A percentile compares a stretch with the other conserved stretches of the same genome.
Conservation (phyloP, 2,329 filamentous ascomycete species). For the Xylariaceae sp. region DNA sequence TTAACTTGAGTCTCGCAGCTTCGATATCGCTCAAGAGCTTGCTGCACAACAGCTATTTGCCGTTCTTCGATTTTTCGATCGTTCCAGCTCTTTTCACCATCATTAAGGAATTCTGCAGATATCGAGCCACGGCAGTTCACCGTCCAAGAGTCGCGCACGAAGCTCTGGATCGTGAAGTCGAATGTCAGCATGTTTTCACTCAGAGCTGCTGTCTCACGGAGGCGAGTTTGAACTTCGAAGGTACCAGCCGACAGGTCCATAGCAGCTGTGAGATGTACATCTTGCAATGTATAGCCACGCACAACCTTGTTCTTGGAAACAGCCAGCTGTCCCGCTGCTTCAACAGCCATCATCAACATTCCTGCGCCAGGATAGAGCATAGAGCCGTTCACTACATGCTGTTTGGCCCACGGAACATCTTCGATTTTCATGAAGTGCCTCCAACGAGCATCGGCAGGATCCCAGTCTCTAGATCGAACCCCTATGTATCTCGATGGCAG, state of each 20-base stretch:
- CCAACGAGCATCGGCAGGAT: constrained; percentile 33
- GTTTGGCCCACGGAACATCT: constrained; percentile 40
- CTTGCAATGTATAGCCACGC: constrained; percentile 5
- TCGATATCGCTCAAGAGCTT: background rate
- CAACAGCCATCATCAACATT: constrained; percentile 31
- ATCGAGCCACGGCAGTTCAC: constrained; percentile 14
- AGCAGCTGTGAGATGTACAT: constrained; percentile 8
- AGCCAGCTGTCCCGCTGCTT: constrained; percentile 21
- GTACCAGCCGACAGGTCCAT: constrained; percentile 5
- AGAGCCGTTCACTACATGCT: constrained; percentile 36
- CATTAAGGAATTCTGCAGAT: background rate
- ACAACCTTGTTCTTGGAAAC: background rate
- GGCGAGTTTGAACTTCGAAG: constrained; percentile 13
- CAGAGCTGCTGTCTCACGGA: background rate
- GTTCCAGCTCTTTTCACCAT: constrained; percentile 1
- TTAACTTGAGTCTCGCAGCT: background rate
- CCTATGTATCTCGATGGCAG: constrained; percentile 27
- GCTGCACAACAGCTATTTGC: background rate
- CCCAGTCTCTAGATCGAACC: constrained; percentile 15
- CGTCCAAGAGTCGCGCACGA: background rate
- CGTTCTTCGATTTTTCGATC: background rate
- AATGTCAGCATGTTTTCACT: background rate
- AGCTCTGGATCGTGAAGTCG: constrained; percentile 9
- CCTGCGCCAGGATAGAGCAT: constrained; percentile 30
- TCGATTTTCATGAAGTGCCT: constrained; percentile 37